phyloP scores from a whole-genome alignment of 106 monocot genomes.

The Amphibolis antarctica region DNA sequence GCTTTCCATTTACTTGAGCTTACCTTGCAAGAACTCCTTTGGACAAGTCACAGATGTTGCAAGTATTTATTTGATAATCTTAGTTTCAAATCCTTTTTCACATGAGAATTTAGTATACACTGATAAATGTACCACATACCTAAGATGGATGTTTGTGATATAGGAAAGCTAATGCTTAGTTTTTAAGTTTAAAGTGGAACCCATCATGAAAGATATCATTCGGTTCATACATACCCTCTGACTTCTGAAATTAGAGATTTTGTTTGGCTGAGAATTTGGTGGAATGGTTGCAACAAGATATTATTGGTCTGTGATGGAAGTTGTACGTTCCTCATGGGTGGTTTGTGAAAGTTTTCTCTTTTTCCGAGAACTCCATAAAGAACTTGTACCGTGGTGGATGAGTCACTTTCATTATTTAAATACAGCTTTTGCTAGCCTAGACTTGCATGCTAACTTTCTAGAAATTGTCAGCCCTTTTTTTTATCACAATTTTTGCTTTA shows the following conservation, averaged over 20 bases:
- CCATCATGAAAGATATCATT: neutral
- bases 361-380: neutral
- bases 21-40: too few species aligned
- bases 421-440: neutral
- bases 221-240: neutral
- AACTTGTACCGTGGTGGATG: neutral
- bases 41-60: too few species aligned
- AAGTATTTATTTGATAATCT: too few species aligned
- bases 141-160: too few species aligned
- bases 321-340: too few species aligned
- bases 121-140: too few species aligned
- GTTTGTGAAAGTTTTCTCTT: neutral
- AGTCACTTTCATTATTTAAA: neutral
- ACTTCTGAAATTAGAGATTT: neutral
- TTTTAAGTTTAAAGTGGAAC: neutral
- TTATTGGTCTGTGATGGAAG: too few species aligned
- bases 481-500: too few species aligned
- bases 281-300: neutral
- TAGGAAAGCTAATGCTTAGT: too few species aligned
- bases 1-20: too few species aligned
- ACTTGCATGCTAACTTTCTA: neutral
- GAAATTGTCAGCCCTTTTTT: neutral
- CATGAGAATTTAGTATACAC: too few species aligned
- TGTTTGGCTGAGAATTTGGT: neutral
- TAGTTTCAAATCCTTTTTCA: too few species aligned